Conservation (phyloP, 1,284 basidiomycete genomes). For the Laetiporus sulphureus region DNA sequence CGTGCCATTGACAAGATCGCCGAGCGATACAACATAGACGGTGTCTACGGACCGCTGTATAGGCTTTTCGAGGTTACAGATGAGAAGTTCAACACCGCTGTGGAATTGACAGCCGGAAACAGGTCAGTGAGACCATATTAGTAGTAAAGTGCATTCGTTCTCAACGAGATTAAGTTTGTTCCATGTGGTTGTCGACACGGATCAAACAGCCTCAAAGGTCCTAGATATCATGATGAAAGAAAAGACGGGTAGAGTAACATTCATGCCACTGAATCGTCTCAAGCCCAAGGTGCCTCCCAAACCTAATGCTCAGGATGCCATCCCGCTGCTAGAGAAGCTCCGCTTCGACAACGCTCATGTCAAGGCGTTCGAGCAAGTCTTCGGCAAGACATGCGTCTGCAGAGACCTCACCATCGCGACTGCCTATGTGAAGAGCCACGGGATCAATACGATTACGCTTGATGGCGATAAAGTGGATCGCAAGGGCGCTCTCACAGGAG, state of each 20-base stretch:
- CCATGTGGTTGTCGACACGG: slow-evolving; percentile 96
- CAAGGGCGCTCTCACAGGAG: slow-evolving; percentile 93
- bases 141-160: too few relatives aligned
- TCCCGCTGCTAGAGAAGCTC: slow-evolving; percentile 84
- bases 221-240: slow-evolving; percentile 92
- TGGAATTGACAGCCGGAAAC: slow-evolving; percentile 93
- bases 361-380: slow-evolving; percentile 96
- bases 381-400: slow-evolving; percentile 96
- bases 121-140: too few relatives aligned
- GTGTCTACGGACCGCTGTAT: slow-evolving; percentile 92
- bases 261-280: slow-evolving; percentile 98
- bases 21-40: slow-evolving; percentile 63
- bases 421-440: slow-evolving; percentile 91
- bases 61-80: slow-evolving; percentile 91
- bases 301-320: slow-evolving; percentile 83
- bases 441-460: slow-evolving; percentile 94
- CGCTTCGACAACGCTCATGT: slow-evolving; percentile 66
- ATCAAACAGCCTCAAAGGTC: slow-evolving; percentile 84
- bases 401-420: slow-evolving; percentile 88
- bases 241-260: slow-evolving; percentile 91
- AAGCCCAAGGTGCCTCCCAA: slow-evolving; percentile 63
- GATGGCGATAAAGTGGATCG: slow-evolving; percentile 98
- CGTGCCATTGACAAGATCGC: slow-evolving; percentile 81
- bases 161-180: slow-evolving; percentile 60
- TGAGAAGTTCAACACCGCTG: slow-evolving; percentile 84